These are phyloP conservation scores for Fraxinus greggii DNA, from an alignment of 305 asterid species.

Conservation along the genomic window DNA sequence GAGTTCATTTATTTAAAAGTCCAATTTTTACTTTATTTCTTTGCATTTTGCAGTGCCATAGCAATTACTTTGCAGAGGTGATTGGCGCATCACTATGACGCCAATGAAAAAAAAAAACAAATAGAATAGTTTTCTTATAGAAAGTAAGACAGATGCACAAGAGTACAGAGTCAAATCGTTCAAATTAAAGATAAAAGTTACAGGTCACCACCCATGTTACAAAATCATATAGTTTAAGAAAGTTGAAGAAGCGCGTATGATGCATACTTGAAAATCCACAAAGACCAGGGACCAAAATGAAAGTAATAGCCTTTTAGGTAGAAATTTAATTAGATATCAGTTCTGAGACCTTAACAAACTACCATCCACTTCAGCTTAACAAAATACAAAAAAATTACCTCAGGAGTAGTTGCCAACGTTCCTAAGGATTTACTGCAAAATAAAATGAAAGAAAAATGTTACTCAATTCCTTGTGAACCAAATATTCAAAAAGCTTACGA, in stretches of 20 bases:
- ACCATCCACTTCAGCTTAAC: constrained; percentile 6
- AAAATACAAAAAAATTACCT: constrained; percentile 38
- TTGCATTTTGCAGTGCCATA: constrained; percentile 5
- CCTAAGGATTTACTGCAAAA: constrained; percentile 45
- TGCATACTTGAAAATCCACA: not conserved
- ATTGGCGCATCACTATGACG: not conserved
- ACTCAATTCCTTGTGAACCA: not conserved
- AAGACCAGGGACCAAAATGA: not conserved
- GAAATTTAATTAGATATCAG: not conserved
- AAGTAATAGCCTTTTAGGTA: not conserved
- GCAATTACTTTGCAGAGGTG: not conserved
- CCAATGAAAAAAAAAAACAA: not conserved
- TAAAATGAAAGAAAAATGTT: not conserved
- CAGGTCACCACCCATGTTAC: not conserved
- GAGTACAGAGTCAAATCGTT: not conserved
- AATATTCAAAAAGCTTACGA: not conserved
- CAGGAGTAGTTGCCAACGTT: constrained; percentile 22
- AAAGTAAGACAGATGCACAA: constrained; percentile 6
- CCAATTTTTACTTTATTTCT: not conserved
- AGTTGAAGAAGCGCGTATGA: constrained; percentile 12
- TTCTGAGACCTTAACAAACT: not conserved
- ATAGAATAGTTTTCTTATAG: not conserved
- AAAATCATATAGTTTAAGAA: not conserved
- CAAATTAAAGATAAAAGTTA: constrained; percentile 20
- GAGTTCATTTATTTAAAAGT: constrained; percentile 1